These are phyloP conservation scores for Yarrowia sp. DNA, from an alignment of 805 yeast species.

Conservation along the genomic window DNA sequence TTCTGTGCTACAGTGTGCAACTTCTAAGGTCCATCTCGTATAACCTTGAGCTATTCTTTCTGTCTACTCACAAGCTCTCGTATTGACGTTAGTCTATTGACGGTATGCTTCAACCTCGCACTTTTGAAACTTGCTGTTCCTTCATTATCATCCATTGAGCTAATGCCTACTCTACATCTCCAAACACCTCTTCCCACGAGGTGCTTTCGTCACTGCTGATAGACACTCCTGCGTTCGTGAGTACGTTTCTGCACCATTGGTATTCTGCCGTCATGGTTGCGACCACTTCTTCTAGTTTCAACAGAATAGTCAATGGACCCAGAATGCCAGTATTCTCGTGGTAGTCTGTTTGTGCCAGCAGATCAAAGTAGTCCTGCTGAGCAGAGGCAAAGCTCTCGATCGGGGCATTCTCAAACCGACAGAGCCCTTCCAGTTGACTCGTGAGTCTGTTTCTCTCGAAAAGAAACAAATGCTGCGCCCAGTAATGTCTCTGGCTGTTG, in stretches of 20 bases:
- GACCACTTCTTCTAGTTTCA: not conserved
- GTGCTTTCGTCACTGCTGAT: too few relatives aligned
- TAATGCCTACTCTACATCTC: not conserved
- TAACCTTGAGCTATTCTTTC: too few relatives aligned
- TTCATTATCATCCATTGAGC: not conserved
- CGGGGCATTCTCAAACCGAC: not conserved
- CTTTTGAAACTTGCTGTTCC: too few relatives aligned
- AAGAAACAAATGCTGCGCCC: not conserved
- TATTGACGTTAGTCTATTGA: too few relatives aligned
- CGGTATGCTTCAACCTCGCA: too few relatives aligned
- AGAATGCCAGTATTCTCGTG: not conserved
- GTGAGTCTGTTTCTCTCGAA: not conserved
- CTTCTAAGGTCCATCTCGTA: too few relatives aligned
- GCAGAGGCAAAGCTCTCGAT: not conserved
- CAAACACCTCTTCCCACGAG: too few relatives aligned
- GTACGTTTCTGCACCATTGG: not conserved
- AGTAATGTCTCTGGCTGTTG: not conserved
- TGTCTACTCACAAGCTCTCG: too few relatives aligned
- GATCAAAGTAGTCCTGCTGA: constrained; percentile 1
- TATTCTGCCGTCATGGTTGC: constrained; percentile 4
- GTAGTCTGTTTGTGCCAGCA: constrained; percentile 5
- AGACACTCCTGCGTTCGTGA: not conserved
- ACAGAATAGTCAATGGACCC: not conserved
- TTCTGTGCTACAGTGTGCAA: not conserved
- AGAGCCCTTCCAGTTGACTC: constrained; percentile 3